Evolutionary conservation across 306 rosid species (phyloP).

Genomic region (Comarum palustre): DNA sequence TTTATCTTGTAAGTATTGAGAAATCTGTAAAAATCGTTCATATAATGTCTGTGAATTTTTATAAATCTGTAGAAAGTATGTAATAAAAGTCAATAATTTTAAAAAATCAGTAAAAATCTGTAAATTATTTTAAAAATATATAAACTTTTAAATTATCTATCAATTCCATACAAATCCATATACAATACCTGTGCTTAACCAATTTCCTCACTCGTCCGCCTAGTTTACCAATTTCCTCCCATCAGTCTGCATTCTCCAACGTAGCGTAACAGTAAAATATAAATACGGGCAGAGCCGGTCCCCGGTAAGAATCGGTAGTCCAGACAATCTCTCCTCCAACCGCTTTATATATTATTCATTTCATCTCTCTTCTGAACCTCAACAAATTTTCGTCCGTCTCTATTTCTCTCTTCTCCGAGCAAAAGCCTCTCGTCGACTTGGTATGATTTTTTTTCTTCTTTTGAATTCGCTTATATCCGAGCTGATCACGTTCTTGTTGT

Average conservation of each 20-base stretch:
- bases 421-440: slow-evolving; percentile 26
- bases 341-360: slow-evolving; percentile 37
- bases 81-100: too few species aligned
- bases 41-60: too few species aligned
- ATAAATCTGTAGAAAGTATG: too few species aligned
- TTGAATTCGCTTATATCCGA: neutral
- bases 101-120: too few species aligned
- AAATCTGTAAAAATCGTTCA: too few species aligned
- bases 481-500: slow-evolving; percentile 3
- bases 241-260: neutral
- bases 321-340: slow-evolving; percentile 47
- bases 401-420: slow-evolving; percentile 23
- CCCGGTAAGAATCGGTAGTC: slow-evolving; percentile 44
- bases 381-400: slow-evolving; percentile 6
- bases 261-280: neutral
- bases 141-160: too few species aligned
- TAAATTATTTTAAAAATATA: too few species aligned
- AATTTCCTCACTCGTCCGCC: neutral
- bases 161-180: too few species aligned
- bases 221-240: neutral
- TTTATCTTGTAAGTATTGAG: too few species aligned
- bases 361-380: slow-evolving; percentile 27
- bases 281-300: slow-evolving; percentile 42
- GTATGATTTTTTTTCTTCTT: slow-evolving; percentile 23
- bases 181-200: too few species aligned